phyloP scores from a whole-genome alignment of 2,329 filamentous ascomycete species.

The Emmonsiellopsis sp. region DNA sequence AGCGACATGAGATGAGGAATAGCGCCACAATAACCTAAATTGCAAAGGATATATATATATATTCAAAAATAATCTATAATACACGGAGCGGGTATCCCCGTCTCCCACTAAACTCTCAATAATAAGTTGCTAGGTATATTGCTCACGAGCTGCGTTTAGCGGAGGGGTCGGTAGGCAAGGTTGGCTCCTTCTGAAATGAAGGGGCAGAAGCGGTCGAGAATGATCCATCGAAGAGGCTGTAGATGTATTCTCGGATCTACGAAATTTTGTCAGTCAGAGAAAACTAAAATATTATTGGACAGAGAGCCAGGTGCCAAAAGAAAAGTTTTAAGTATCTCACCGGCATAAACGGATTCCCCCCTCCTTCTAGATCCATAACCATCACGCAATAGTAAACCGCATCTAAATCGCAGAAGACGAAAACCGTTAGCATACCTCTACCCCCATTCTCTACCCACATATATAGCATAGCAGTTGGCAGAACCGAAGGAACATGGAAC shows the following conservation, averaged over 20 bases:
- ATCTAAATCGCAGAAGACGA: constrained; percentile 20
- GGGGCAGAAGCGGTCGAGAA: not conserved
- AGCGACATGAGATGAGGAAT: no score
- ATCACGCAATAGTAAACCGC: constrained; percentile 34
- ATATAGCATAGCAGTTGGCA: not conserved
- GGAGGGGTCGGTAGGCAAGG: not conserved
- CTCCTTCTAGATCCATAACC: constrained; percentile 36
- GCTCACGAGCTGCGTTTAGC: not conserved
- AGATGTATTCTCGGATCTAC: constrained; percentile 1
- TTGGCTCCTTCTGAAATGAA: constrained; percentile 1
- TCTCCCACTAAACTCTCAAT: not conserved
- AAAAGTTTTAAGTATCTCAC: constrained; percentile 18
- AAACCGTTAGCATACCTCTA: constrained; percentile 8
- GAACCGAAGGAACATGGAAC: not conserved
- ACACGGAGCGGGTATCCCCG: not conserved
- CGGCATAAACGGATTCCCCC: constrained; percentile 31
- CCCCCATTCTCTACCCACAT: not conserved
- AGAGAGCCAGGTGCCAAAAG: not conserved
- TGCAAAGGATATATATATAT: no score
- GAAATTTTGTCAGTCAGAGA: not conserved
- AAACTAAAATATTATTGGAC: not conserved
- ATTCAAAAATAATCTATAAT: not conserved
- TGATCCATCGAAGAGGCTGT: not conserved
- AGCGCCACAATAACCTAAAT: no score
- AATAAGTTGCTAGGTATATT: not conserved